Evolutionary conservation across 1,139 yeast genomes (phyloP), one percentile per base, ranked within the genome.

Genomic region (Eremothecium cymbalariae): DNA sequence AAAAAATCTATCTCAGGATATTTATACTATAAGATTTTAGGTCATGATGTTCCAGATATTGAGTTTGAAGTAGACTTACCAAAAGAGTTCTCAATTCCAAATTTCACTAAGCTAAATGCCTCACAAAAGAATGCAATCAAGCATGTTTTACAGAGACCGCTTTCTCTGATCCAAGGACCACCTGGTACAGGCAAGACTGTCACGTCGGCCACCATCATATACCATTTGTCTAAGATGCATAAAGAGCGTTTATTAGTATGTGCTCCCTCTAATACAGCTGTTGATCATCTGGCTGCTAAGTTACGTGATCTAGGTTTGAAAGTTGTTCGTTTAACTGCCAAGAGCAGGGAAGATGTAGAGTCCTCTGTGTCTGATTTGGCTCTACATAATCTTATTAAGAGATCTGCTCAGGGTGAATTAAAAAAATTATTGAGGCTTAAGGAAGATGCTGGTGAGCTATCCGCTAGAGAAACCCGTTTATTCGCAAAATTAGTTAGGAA

Each of bases 201-300:
- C 9, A 86, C 95, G 0, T 84, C 95, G 0, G 93, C 95, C 3
- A 79, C 95, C 0, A 83, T 88, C 44, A 74, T 86, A 18, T 81
- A 82, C 50, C 95, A 85, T 50, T 62, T 86, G 41, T 68, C 76
- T 2, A 72, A 72, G 39, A 53, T 77, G 42, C 73, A 73, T 46
- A 66, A 68, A 38, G 70, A 71, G 38, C 67, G 68, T 39, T 75
- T 86, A 6, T 65, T 88, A 32, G 96, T 86, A 2, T 85, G 95
- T 66, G 96, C 96, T 2, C 95, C 96, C 11, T 85, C 95, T 14
- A 88, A 88, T 59, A 90, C 88, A 36, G 96, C 96, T 0, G 95
- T 84, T 27, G 96, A 88, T 57, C 95, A 88, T 62, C 67, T 88
- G 39, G 86, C 95, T 2, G 71, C 70, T 6, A 80, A 86, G 49